These are phyloP conservation scores for Capsella bursapastoris DNA, from an alignment of 345 rosid genomes.

Conservation along the genomic window DNA sequence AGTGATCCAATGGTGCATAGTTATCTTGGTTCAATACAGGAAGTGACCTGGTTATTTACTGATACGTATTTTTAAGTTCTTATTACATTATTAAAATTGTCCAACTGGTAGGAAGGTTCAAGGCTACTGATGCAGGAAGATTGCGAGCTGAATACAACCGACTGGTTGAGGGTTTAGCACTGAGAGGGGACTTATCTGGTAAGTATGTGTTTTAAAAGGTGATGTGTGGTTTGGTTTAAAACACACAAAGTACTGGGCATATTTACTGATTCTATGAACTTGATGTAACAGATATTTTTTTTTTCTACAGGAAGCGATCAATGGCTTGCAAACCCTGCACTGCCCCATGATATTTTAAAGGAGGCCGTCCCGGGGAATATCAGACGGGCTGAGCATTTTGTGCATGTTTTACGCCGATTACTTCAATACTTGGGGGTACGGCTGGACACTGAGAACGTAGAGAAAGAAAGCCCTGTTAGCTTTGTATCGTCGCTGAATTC, in stretches of 20 bases:
- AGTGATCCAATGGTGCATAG: conserved; percentile 4
- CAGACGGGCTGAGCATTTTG: conserved; percentile 93
- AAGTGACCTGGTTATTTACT: conserved; percentile 29
- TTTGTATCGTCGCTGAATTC: conserved; percentile 69
- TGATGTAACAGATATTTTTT: conserved; percentile 26
- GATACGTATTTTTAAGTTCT: conserved; percentile 37
- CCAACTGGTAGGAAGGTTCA: conserved; percentile 98
- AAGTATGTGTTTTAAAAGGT: conserved; percentile 35
- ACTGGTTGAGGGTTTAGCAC: conserved; percentile 93
- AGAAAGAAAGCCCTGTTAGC: conserved; percentile 91
- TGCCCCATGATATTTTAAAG: conserved; percentile 93
- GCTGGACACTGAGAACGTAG: conserved; percentile 83
- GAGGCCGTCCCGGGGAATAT: conserved; percentile 99
- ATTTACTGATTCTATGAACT: conserved; percentile 10
- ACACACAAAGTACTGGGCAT: not conserved
- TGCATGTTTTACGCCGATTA: conserved; percentile 86
- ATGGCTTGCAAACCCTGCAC: conserved; percentile 98
- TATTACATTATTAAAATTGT: conserved; percentile 48
- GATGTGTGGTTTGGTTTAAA: conserved; percentile 22
- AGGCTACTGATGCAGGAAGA: conserved; percentile 94
- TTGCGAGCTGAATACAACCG: conserved; percentile 92
- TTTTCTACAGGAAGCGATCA: conserved; percentile 64
- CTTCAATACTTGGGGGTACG: conserved; percentile 82
- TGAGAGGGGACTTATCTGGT: conserved; percentile 86
- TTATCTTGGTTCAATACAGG: conserved; percentile 17